Percentiles rank a stretch among this genome's conserved stretches.
These are phyloP conservation scores for Boletus rubroflammeus DNA, from an alignment of 768 basidiomycete species.

Conservation along the genomic window DNA sequence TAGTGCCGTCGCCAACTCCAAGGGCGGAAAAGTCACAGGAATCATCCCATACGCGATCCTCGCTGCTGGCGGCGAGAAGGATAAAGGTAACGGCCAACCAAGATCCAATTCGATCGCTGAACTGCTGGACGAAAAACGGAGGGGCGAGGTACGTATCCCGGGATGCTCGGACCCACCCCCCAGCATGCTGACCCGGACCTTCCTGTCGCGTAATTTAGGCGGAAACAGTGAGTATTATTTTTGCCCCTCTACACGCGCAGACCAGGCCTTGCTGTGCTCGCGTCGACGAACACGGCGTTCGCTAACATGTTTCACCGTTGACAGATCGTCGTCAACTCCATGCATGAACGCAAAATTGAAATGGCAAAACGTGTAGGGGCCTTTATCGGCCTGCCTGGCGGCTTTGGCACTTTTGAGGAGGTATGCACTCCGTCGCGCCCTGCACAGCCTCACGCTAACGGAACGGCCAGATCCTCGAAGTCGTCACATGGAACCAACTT, in stretches of 20 bases:
- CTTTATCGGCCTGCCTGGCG: conserved; percentile 89
- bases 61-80: conserved; percentile 58
- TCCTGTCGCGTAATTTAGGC: conserved; percentile 14
- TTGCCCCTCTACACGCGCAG: conserved; percentile 1
- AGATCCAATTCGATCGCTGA: conserved; percentile 18
- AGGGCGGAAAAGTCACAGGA: conserved; percentile 72
- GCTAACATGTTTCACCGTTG: conserved; percentile 6
- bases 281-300: neutral
- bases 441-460: conserved; percentile 2
- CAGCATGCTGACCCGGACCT: conserved; percentile 10
- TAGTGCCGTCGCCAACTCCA: conserved; percentile 49
- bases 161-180: neutral
- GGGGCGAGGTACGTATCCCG: conserved; percentile 33
- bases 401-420: conserved; percentile 95
- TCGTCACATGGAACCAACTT: conserved; percentile 91
- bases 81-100: conserved; percentile 37
- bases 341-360: conserved; percentile 87
- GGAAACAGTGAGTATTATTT: conserved; percentile 29
- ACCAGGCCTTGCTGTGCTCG: neutral
- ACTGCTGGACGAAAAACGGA: conserved; percentile 28
- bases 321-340: conserved; percentile 70
- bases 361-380: conserved; percentile 82
- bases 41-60: conserved; percentile 77
- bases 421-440: conserved; percentile 24
- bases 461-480: conserved; percentile 69